Percentiles rank a stretch among this genome's conserved stretches.
Evolutionary conservation across 2,329 filamentous ascomycete species (phyloP).

Genomic region (Diplodia sapinea): DNA sequence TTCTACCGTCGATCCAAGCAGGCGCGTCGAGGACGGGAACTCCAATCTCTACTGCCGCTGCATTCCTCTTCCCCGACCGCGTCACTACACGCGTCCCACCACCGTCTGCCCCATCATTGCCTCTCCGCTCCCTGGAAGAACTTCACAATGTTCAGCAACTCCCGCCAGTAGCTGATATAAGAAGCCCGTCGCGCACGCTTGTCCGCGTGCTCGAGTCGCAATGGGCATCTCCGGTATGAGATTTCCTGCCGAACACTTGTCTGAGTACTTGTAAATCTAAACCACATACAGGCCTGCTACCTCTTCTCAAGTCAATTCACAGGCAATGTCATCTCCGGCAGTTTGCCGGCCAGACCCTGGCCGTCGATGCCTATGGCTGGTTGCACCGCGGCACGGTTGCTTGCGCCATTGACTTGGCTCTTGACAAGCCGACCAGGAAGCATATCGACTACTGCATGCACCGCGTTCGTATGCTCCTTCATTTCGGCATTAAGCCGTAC

Average conservation of each 20-base stretch:
- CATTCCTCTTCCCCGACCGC: conserved; percentile 18
- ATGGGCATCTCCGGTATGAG: conserved; percentile 51
- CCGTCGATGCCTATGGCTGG: conserved; percentile 98
- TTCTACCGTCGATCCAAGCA: conserved; percentile 3
- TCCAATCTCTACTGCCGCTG: conserved; percentile 9
- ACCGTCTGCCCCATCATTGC: not conserved
- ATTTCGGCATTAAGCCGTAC: conserved; percentile 94
- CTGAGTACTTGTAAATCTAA: conserved; percentile 34
- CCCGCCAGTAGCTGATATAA: conserved; percentile 13
- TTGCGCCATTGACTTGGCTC: conserved; percentile 88
- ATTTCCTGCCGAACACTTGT: not conserved
- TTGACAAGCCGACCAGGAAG: conserved; percentile 87
- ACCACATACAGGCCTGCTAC: conserved; percentile 72
- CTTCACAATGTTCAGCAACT: conserved; percentile 8
- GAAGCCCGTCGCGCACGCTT: conserved; percentile 5
- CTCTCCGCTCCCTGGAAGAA: not conserved
- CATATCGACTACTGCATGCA: conserved; percentile 90
- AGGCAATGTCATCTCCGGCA: conserved; percentile 85
- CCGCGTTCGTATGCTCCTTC: conserved; percentile 89
- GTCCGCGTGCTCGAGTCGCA: conserved; percentile 32
- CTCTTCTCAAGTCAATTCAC: conserved; percentile 94
- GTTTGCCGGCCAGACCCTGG: conserved; percentile 84
- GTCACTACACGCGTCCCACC: conserved; percentile 15
- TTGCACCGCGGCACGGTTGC: conserved; percentile 90
- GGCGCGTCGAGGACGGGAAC: conserved; percentile 24